These are phyloP conservation scores for Aspergillus avenaceus DNA, from an alignment of 495 filamentous ascomycete genomes.

Conservation along the genomic window DNA sequence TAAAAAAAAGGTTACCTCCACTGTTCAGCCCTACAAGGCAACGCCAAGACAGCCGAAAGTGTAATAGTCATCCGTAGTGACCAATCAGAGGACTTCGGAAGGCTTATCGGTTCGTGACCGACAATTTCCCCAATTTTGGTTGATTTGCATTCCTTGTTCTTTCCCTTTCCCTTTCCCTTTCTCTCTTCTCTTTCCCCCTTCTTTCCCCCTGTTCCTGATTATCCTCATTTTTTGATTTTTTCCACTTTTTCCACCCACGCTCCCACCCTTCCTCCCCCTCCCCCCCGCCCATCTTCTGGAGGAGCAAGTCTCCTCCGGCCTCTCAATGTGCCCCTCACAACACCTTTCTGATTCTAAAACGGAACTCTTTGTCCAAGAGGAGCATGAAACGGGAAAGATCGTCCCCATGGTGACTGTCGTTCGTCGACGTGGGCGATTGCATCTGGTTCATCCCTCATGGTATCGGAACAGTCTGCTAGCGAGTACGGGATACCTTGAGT, in stretches of 20 bases:
- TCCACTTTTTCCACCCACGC: background rate
- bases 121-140: background rate
- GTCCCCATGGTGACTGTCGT: constrained; percentile 17
- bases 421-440: constrained; percentile 13
- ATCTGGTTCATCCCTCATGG: constrained; percentile 26
- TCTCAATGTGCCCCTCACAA: background rate
- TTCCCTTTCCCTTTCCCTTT: background rate
- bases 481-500: constrained; percentile 46
- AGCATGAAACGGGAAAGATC: background rate
- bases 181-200: background rate
- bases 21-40: constrained; percentile 21
- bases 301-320: constrained; percentile 6
- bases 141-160: background rate
- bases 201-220: background rate
- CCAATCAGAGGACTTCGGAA: constrained; percentile 5
- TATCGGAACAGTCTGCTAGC: constrained; percentile 46
- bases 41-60: background rate
- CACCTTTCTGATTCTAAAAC: background rate
- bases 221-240: background rate
- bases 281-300: constrained; percentile 1
- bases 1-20: background rate
- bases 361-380: background rate
- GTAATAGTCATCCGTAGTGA: background rate
- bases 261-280: constrained; percentile 3
- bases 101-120: background rate